These are phyloP conservation scores for Pleurotus giganteus DNA, from an alignment of 768 basidiomycete genomes.

Conservation along the genomic window DNA sequence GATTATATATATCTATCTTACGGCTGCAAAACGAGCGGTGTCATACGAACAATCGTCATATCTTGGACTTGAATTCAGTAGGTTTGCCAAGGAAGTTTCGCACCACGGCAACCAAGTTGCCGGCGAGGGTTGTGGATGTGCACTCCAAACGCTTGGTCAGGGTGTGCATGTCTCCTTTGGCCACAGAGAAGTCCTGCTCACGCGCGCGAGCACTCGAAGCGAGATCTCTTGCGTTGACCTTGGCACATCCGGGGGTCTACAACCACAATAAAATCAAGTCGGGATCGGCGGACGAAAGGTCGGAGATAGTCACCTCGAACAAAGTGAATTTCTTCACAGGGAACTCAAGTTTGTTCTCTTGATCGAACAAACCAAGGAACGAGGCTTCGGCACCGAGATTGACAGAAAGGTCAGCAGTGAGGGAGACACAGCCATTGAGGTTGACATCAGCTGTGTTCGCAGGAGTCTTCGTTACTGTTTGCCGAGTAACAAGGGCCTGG, in stretches of 20 bases:
- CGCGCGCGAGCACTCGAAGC: not conserved
- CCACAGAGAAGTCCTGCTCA: not conserved
- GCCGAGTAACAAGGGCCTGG: not conserved
- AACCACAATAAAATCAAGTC: not conserved
- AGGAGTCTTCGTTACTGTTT: slow-evolving; percentile 2
- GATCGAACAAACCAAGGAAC: slow-evolving; percentile 30
- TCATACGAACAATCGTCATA: no score
- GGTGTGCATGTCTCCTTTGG: not conserved
- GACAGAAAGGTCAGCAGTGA: slow-evolving; percentile 27
- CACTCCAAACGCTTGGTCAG: not conserved
- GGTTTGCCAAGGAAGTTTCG: not conserved
- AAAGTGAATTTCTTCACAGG: not conserved
- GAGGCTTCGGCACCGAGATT: slow-evolving; percentile 28
- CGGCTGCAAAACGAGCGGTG: no score
- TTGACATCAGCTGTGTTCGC: not conserved
- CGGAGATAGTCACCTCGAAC: not conserved
- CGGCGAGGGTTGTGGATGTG: not conserved
- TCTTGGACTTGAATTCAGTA: not conserved
- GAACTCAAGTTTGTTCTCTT: slow-evolving; percentile 2
- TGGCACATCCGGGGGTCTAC: not conserved
- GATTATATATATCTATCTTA: no score
- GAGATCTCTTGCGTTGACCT: not conserved
- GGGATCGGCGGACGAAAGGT: not conserved
- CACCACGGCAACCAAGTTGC: not conserved
- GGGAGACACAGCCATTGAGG: slow-evolving; percentile 30